These are phyloP conservation scores for Mortierella alpina DNA, from an alignment of 192 early-diverging fungal species.

Conservation along the genomic window DNA sequence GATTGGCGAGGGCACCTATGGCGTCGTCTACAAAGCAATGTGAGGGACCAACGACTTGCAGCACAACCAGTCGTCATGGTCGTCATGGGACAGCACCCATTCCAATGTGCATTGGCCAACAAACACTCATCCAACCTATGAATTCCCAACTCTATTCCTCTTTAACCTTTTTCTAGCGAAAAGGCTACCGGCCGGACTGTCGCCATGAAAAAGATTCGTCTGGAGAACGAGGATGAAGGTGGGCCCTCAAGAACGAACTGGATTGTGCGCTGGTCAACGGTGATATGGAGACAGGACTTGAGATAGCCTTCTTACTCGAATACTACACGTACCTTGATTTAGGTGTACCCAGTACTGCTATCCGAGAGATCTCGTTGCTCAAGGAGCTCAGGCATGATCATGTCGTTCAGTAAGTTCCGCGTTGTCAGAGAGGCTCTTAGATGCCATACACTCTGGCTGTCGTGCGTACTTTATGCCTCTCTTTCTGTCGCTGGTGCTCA, in stretches of 20 bases:
- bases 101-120: background rate
- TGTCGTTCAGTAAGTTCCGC: conserved; percentile 78
- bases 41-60: background rate
- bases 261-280: too few relatives aligned
- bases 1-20: conserved; percentile 87
- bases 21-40: conserved; percentile 81
- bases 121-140: background rate
- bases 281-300: too few relatives aligned
- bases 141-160: background rate
- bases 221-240: conserved; percentile 76
- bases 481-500: background rate
- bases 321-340: background rate
- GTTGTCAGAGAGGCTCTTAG: background rate
- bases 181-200: conserved; percentile 66
- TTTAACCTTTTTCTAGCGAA: conserved; percentile 35
- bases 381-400: conserved; percentile 88
- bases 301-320: too few relatives aligned
- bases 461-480: background rate
- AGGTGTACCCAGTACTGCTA: conserved; percentile 82
- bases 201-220: conserved; percentile 79
- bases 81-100: background rate
- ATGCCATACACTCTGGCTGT: background rate
- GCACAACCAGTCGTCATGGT: too few relatives aligned
- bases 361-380: conserved; percentile 88
- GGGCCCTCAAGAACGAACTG: background rate